Evolutionary conservation across 768 basidiomycete species (phyloP).

Genomic region (Fomitopsis pulvina): DNA sequence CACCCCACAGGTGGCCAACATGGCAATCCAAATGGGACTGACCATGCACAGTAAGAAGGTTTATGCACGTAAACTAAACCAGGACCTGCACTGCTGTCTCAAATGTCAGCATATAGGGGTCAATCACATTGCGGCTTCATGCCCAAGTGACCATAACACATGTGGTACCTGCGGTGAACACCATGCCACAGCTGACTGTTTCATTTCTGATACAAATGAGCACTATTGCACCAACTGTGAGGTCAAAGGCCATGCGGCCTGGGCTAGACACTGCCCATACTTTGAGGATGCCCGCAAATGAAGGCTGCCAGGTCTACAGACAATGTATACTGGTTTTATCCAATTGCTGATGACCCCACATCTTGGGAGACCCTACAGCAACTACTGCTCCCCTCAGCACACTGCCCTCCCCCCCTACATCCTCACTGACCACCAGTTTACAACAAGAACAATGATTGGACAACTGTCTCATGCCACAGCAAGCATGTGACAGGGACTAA

Average conservation of each 20-base stretch:
- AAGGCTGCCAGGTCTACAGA: neutral
- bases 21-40: slow-evolving; percentile 16
- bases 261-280: slow-evolving; percentile 19
- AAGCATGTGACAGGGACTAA: too few relatives aligned
- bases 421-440: too few relatives aligned
- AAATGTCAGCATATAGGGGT: slow-evolving; percentile 18
- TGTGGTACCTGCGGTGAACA: slow-evolving; percentile 15
- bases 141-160: slow-evolving; percentile 6
- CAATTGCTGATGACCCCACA: slow-evolving; percentile 4
- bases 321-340: slow-evolving; percentile 6
- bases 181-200: slow-evolving; percentile 11
- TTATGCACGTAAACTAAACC: slow-evolving; percentile 8
- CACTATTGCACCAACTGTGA: slow-evolving; percentile 22
- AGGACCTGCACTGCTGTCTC: slow-evolving; percentile 21
- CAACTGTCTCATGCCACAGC: too few relatives aligned
- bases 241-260: slow-evolving; percentile 22
- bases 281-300: slow-evolving; percentile 4
- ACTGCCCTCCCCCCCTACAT: too few relatives aligned
- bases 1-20: slow-evolving; percentile 18
- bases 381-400: too few relatives aligned
- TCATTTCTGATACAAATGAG: neutral
- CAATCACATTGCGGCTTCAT: slow-evolving; percentile 12
- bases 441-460: too few relatives aligned
- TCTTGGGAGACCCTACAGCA: too few relatives aligned
- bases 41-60: slow-evolving; percentile 14